Evolutionary conservation across 345 rosid genomes (phyloP).

Genomic region (Boechera stricta): DNA sequence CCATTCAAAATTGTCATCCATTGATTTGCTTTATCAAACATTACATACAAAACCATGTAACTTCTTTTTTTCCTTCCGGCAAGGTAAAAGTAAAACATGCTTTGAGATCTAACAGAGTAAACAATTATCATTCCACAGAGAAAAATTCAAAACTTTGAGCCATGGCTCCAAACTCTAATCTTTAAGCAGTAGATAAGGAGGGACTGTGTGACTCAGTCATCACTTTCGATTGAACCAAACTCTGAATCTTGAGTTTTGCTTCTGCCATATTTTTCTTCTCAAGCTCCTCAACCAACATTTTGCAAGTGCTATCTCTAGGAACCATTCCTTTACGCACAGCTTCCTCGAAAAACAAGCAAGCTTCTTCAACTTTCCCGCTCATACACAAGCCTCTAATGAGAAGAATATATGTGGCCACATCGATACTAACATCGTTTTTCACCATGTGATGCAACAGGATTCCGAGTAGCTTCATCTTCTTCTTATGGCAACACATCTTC

Average conservation of each 20-base stretch:
- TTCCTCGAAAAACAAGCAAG: constrained; percentile 74
- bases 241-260: constrained; percentile 56
- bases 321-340: constrained; percentile 66
- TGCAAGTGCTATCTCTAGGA: constrained; percentile 58
- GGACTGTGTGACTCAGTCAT: constrained; percentile 1
- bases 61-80: constrained; percentile 7
- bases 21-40: not conserved
- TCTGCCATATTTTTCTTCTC: constrained; percentile 55
- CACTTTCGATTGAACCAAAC: constrained; percentile 44
- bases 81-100: not conserved
- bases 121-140: constrained; percentile 4
- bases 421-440: constrained; percentile 65
- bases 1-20: not conserved
- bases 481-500: constrained; percentile 77
- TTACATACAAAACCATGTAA: not conserved
- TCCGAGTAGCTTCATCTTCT: constrained; percentile 69
- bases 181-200: constrained; percentile 12
- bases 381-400: constrained; percentile 62
- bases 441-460: constrained; percentile 70
- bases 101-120: constrained; percentile 14
- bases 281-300: constrained; percentile 60
- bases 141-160: constrained; percentile 27
- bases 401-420: constrained; percentile 60
- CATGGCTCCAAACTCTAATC: constrained; percentile 22
- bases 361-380: constrained; percentile 65